These are phyloP conservation scores for Eucalyptus caleyi DNA, from an alignment of 345 rosid species.

Conservation along the genomic window DNA sequence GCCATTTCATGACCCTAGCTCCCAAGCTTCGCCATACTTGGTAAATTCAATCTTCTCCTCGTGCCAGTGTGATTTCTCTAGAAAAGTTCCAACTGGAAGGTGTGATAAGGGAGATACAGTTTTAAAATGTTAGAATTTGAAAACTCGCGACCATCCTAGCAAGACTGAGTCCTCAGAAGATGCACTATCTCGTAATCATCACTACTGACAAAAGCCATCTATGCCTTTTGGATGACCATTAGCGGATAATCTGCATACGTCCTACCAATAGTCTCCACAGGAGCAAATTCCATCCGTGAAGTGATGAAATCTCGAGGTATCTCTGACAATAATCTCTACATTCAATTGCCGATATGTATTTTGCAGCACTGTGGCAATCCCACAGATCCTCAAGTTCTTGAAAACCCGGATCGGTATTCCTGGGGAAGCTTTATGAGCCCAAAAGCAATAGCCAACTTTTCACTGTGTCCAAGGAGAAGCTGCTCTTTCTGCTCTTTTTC, in stretches of 20 bases:
- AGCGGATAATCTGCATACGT: neutral
- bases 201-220: neutral
- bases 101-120: neutral
- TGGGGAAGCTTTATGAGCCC: conserved; percentile 52
- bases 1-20: neutral
- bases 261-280: conserved; percentile 75
- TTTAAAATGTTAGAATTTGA: neutral
- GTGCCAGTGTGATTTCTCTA: neutral
- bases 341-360: conserved; percentile 61
- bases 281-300: conserved; percentile 74
- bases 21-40: neutral
- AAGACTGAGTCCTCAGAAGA: neutral
- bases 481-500: conserved; percentile 55
- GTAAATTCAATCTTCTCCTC: neutral
- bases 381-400: conserved; percentile 81
- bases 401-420: conserved; percentile 47
- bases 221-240: neutral
- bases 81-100: neutral
- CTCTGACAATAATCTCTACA: conserved; percentile 62
- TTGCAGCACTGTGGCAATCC: conserved; percentile 72
- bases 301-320: conserved; percentile 73
- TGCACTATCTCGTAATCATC: neutral
- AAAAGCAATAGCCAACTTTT: conserved; percentile 71
- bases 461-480: conserved; percentile 71
- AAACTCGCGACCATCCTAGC: neutral